Evolutionary conservation across 75 land plant species (phyloP).

Genomic region (Selaginella moellendorffii): DNA sequence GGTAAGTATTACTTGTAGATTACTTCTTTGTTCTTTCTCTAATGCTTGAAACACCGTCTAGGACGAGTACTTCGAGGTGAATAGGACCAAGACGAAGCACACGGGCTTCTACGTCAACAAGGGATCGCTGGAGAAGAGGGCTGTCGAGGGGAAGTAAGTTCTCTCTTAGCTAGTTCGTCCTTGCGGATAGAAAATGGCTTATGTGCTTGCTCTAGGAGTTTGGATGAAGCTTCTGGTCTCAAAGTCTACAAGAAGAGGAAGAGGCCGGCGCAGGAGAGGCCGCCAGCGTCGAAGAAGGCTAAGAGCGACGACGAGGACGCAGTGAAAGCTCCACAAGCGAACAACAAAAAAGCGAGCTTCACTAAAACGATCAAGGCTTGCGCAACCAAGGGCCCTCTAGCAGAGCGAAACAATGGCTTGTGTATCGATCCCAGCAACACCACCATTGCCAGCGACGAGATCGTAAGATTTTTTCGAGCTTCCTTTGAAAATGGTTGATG

Average conservation of each 20-base stretch:
- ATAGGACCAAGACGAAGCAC: conserved; percentile 36
- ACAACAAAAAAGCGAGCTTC: neutral
- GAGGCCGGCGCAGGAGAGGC: neutral
- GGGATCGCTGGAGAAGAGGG: conserved; percentile 65
- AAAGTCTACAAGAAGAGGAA: neutral
- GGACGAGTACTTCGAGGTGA: conserved; percentile 94
- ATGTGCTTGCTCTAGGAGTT: no score
- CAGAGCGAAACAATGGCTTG: neutral
- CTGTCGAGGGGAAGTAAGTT: neutral
- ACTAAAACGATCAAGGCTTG: neutral
- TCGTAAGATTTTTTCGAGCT: no score
- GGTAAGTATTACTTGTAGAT: conserved; percentile 29
- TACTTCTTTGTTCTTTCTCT: neutral
- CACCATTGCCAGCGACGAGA: neutral
- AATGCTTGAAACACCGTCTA: conserved; percentile 11
- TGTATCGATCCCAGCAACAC: neutral
- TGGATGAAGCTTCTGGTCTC: neutral
- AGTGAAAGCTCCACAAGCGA: neutral
- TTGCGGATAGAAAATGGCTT: no score
- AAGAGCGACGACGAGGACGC: neutral
- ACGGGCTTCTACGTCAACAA: conserved; percentile 65
- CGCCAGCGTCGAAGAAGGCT: no score
- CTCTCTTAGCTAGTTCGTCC: neutral
- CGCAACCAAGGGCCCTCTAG: neutral
- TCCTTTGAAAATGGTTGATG: no score